These are phyloP conservation scores for Eutrema japonicum DNA, from an alignment of 345 rosid genomes.

Conservation along the genomic window DNA sequence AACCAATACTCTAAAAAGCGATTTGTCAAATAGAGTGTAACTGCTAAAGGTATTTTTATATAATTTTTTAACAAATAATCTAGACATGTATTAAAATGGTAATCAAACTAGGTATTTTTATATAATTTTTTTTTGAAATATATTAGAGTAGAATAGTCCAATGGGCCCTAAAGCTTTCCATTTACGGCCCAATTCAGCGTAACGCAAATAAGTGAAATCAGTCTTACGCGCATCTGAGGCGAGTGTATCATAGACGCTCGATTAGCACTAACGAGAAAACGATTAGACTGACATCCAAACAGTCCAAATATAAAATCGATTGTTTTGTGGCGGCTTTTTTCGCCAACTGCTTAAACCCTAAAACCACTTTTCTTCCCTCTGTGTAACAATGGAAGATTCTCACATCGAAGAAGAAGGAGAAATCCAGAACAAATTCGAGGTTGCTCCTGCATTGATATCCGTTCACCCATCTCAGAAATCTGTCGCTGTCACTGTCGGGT, in stretches of 20 bases:
- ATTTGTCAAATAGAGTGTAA: too few relatives aligned
- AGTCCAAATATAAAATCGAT: constrained; percentile 14
- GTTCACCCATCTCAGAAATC: constrained; percentile 75
- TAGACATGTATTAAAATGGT: too few relatives aligned
- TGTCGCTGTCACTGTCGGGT: constrained; percentile 74
- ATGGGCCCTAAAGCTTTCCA: background rate
- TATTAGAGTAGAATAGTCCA: too few relatives aligned
- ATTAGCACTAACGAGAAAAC: background rate
- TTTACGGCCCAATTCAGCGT: background rate
- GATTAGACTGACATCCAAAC: constrained; percentile 13
- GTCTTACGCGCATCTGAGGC: background rate
- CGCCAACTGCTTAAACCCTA: constrained; percentile 43
- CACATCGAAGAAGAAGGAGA: constrained; percentile 66
- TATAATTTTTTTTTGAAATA: too few relatives aligned
- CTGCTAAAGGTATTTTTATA: too few relatives aligned
- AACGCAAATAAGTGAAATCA: background rate
- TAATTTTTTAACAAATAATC: too few relatives aligned
- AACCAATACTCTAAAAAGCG: background rate
- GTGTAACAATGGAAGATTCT: constrained; percentile 52
- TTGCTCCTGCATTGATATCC: constrained; percentile 77
- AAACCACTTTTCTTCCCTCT: background rate
- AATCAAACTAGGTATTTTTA: too few relatives aligned
- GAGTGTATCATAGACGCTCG: background rate
- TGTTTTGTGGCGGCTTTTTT: constrained; percentile 18
- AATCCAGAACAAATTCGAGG: constrained; percentile 57